phyloP scores from a whole-genome alignment of 148 eudicot species.

The Rhododendron williamsianum region DNA sequence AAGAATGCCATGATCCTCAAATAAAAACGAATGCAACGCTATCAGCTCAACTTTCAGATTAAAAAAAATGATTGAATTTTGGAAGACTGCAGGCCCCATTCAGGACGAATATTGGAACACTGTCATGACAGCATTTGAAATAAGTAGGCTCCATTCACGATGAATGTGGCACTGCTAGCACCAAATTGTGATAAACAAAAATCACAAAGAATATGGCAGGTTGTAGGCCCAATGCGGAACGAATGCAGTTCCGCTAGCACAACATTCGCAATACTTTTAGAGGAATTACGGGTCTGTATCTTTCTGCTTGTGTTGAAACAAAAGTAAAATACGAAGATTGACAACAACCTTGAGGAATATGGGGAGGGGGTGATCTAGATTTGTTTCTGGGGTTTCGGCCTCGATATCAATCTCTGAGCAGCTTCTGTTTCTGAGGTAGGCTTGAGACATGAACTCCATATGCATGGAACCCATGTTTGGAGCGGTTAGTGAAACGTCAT shows the following conservation, averaged over 20 bases:
- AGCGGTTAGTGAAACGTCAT: conserved; percentile 34
- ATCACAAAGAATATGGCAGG: neutral
- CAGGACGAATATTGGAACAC: neutral
- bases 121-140: neutral
- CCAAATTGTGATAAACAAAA: neutral
- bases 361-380: conserved; percentile 51
- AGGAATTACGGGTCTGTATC: neutral
- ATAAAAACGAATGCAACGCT: neutral
- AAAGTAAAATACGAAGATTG: neutral
- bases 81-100: neutral
- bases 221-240: neutral
- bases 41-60: neutral
- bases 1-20: neutral
- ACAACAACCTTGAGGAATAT: conserved; percentile 56
- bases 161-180: neutral
- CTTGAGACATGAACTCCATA: conserved; percentile 70
- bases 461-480: conserved; percentile 66
- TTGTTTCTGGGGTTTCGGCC: conserved; percentile 30
- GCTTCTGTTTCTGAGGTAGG: conserved; percentile 54
- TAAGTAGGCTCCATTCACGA: neutral
- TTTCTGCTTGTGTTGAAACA: neutral
- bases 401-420: conserved; percentile 60
- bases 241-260: neutral
- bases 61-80: neutral
- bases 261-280: neutral